Conservation (phyloP, 768 basidiomycete genomes). For the Gyrodon lividus region DNA sequence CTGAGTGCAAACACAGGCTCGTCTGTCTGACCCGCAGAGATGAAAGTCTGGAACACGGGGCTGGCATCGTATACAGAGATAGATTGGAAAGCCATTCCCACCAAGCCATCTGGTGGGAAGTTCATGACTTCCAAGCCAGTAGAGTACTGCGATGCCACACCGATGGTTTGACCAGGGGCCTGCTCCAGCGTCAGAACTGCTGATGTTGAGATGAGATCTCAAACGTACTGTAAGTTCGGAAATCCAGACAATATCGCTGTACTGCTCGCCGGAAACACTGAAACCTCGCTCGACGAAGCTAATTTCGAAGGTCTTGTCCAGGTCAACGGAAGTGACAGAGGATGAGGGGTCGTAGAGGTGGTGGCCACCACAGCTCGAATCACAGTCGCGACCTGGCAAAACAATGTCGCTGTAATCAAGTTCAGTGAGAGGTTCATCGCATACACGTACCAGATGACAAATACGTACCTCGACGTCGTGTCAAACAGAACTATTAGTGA, state of each 20-base stretch:
- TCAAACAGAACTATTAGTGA: background rate
- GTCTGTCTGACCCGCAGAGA: too few relatives aligned
- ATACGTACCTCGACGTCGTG: background rate
- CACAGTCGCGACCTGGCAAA: constrained; percentile 20
- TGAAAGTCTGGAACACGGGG: too few relatives aligned
- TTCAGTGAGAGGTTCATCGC: constrained; percentile 13
- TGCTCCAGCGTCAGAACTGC: background rate
- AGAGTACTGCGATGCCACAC: background rate
- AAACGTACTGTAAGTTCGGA: background rate
- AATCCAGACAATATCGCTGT: background rate
- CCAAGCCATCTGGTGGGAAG: constrained; percentile 16
- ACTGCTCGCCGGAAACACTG: background rate
- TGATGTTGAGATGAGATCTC: background rate
- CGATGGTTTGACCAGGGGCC: constrained; percentile 1
- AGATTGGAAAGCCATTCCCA: constrained; percentile 44
- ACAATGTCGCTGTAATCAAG: constrained; percentile 24
- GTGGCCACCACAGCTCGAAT: constrained; percentile 25
- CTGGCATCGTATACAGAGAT: too few relatives aligned
- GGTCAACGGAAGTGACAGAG: background rate
- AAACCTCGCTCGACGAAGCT: background rate
- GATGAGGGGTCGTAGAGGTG: constrained; percentile 27
- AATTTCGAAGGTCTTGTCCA: background rate
- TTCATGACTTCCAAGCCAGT: background rate
- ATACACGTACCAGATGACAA: background rate
- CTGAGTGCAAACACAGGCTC: too few relatives aligned